phyloP scores from a whole-genome alignment of 2,329 filamentous ascomycete genomes.

The Aureobasidium sp. region DNA sequence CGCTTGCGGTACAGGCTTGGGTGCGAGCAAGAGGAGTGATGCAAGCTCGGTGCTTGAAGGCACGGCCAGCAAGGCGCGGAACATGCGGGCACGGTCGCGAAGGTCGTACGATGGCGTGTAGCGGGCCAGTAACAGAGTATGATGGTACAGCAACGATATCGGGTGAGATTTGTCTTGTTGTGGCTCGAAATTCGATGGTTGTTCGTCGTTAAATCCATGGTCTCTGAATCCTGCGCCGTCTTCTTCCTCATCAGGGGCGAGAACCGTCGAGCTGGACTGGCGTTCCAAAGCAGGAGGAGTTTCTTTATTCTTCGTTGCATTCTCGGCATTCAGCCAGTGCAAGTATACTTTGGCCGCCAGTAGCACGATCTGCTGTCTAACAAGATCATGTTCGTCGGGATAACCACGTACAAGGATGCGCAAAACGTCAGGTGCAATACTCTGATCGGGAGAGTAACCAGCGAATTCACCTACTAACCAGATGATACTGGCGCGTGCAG shows the following conservation, averaged over 20 bases:
- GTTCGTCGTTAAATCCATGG: conserved; percentile 15
- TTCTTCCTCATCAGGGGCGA: conserved; percentile 20
- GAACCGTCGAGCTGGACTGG: conserved; percentile 18
- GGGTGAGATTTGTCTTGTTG: conserved; percentile 48
- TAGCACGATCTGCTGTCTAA: conserved; percentile 84
- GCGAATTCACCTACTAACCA: conserved; percentile 97
- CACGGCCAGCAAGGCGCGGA: conserved; percentile 70
- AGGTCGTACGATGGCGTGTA: conserved; percentile 95
- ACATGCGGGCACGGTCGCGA: conserved; percentile 81
- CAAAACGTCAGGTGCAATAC: conserved; percentile 86
- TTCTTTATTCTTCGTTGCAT: conserved; percentile 27
- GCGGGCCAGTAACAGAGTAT: conserved; percentile 72
- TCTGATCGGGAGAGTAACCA: conserved; percentile 67
- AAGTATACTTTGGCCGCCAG: conserved; percentile 95
- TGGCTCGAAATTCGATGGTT: conserved; percentile 11
- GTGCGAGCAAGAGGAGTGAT: conserved; percentile 79
- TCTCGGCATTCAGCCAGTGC: conserved; percentile 65
- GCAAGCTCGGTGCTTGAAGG: conserved; percentile 73
- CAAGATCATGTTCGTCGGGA: conserved; percentile 69
- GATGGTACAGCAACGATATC: conserved; percentile 71
- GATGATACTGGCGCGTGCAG: conserved; percentile 86
- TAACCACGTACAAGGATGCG: conserved; percentile 83
- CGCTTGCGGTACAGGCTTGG: conserved; percentile 85
- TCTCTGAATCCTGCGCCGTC: conserved; percentile 20
- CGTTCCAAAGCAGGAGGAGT: conserved; percentile 8